These are phyloP conservation scores for Berkeleyomyces basicola DNA, from an alignment of 2,329 filamentous ascomycete genomes.

Conservation along the genomic window DNA sequence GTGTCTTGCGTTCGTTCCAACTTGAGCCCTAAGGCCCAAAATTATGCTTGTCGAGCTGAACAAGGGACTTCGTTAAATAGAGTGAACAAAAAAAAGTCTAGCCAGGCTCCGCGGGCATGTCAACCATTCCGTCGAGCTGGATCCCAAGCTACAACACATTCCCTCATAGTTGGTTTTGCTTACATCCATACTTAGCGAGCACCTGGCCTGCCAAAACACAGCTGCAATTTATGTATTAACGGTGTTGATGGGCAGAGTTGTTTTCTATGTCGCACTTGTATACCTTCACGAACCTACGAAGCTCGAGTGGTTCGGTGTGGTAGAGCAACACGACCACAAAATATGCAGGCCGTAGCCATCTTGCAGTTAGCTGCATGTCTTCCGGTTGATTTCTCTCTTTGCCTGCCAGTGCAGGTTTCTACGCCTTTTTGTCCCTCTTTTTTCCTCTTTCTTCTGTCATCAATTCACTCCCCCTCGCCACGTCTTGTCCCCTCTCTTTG, in stretches of 20 bases:
- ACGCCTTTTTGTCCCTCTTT: neutral
- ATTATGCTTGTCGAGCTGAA: neutral
- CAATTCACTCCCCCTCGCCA: neutral
- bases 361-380: neutral
- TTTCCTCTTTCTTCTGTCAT: neutral
- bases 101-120: neutral
- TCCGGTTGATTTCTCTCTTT: neutral
- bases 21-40: neutral
- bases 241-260: neutral
- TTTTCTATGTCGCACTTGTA: neutral
- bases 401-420: neutral
- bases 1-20: neutral
- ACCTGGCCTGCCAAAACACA: neutral
- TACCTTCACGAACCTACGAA: neutral
- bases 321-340: neutral
- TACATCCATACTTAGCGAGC: neutral
- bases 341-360: neutral
- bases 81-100: too few species aligned
- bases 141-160: neutral
- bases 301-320: neutral
- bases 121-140: too few species aligned
- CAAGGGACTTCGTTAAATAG: neutral
- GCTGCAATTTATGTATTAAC: neutral
- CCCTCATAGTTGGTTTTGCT: neutral
- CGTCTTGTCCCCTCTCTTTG: neutral